Evolutionary conservation across 352 stramenopile species (phyloP).

Genomic region (Globisporangium yorkense): DNA sequence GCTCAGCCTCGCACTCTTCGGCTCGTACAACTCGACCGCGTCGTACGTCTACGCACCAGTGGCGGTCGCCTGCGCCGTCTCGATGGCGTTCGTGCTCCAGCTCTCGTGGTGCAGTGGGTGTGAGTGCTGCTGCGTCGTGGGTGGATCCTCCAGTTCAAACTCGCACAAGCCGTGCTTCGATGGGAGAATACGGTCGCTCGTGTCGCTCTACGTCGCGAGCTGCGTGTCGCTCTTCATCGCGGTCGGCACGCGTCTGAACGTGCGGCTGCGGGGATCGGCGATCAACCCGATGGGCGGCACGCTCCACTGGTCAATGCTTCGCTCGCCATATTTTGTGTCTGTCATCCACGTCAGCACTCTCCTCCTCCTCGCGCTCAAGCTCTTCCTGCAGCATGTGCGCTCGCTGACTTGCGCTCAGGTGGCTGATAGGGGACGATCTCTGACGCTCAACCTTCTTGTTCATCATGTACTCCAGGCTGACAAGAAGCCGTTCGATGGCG

Average conservation of each 20-base stretch:
- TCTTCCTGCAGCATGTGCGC: constrained; percentile 70
- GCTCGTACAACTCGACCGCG: constrained; percentile 45
- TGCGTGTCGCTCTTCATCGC: constrained; percentile 43
- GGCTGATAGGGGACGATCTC: background rate
- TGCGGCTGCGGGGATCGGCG: constrained; percentile 55
- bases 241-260: constrained; percentile 67
- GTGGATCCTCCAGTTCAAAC: constrained; percentile 8
- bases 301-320: constrained; percentile 65
- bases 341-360: constrained; percentile 61
- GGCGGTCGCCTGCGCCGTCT: constrained; percentile 25
- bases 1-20: constrained; percentile 60
- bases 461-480: constrained; percentile 19
- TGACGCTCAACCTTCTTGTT: background rate
- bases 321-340: constrained; percentile 54
- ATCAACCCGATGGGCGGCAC: constrained; percentile 76
- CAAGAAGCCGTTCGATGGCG: background rate
- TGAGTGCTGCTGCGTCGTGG: constrained; percentile 58
- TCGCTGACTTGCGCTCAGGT: background rate
- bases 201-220: constrained; percentile 43
- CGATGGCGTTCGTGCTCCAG: constrained; percentile 32
- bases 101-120: constrained; percentile 48
- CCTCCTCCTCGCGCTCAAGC: constrained; percentile 58
- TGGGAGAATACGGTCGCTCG: constrained; percentile 36
- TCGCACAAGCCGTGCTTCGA: constrained; percentile 44
- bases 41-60: constrained; percentile 66